Percentiles rank a stretch among this genome's conserved stretches.
These are phyloP conservation scores for Xylaria sp. DNA, from an alignment of 2,329 filamentous ascomycete genomes.

Conservation along the genomic window DNA sequence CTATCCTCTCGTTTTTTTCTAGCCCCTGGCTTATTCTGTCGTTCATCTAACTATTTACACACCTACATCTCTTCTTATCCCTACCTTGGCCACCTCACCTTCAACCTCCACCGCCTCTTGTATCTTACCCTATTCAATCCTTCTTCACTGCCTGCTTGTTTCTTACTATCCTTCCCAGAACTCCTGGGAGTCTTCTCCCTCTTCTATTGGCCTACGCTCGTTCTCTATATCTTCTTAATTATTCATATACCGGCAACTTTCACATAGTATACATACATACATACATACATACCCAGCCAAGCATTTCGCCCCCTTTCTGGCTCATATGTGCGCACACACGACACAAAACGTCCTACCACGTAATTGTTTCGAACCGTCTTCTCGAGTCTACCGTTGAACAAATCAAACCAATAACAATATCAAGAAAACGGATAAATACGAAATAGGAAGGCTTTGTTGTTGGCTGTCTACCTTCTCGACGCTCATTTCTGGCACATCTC, in stretches of 20 bases:
- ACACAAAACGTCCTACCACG: constrained; percentile 34
- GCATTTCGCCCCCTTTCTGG: constrained; percentile 37
- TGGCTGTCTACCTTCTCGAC: constrained; percentile 47
- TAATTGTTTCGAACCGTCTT: constrained; percentile 30
- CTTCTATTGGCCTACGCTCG: constrained; percentile 50
- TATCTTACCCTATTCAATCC: constrained; percentile 52
- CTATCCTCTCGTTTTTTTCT: constrained; percentile 38
- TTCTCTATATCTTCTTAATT: constrained; percentile 52
- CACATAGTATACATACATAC: constrained; percentile 34
- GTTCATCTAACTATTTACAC: constrained; percentile 41
- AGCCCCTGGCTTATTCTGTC: constrained; percentile 37
- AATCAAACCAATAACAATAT: constrained; percentile 24
- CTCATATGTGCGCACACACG: constrained; percentile 32
- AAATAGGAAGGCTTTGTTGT: constrained; percentile 45
- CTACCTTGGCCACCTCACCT: constrained; percentile 44
- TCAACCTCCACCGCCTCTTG: constrained; percentile 40
- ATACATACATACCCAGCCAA: constrained; percentile 37
- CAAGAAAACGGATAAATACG: constrained; percentile 25
- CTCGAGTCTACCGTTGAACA: constrained; percentile 21
- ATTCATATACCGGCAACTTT: constrained; percentile 45
- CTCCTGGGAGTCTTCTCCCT: constrained; percentile 44
- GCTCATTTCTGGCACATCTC: constrained; percentile 47
- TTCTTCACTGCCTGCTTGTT: constrained; percentile 44
- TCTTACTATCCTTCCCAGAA: constrained; percentile 40
- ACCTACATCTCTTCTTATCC: constrained; percentile 45